Evolutionary conservation across 208 protist species (phyloP), one percentile per base, ranked within the genome.

Genomic region (Pavlovales sp.): DNA sequence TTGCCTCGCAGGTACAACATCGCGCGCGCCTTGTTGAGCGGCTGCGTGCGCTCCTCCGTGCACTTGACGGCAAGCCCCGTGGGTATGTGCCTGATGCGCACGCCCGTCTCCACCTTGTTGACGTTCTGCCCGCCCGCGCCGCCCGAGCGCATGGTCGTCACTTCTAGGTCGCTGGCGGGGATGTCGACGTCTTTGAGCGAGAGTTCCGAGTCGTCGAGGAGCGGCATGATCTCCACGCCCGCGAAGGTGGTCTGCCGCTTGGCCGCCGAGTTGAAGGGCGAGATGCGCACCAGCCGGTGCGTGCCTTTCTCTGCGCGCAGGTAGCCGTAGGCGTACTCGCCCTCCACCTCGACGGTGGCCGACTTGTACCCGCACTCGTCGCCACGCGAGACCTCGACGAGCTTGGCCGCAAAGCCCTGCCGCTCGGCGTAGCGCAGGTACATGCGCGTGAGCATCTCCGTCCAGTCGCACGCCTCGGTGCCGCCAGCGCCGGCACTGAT

Each of bases 91-190:
- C 42, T 34, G 26, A 85, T 40, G 37, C 87, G 87, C 46, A 90
- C 89, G 22, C 83, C 89, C 46, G 89, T 86, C 84, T 90, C 89
- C 14, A 90, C 89, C 66, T 90, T 90, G 84, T 90, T 90, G 30
- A 90, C 89, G 57, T 90, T 90, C 89, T 90, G 89, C 36, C 89
- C 89, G n/a, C 89, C 89, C 34, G 85, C 85, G 40, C 89, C 89
- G 28, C 89, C 84, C 47, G 89, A 57, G 75, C 89, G 89, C 89
- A 88, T 90, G 34, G 89, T 90, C 32, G 89, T 88, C 34, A 90
- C 47, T 40, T 90, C 89, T 18, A 90, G 77, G 38, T 90, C 89
- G 34, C n/a, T 11, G 7, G 34, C 30, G 11, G 83, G 83, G 40
- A 87, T 75, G 8, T 84, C 86, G 32, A 89, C 32, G 32, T 66